Conservation (phyloP, 305 asterid species). For the Fraxinus paxiana region DNA sequence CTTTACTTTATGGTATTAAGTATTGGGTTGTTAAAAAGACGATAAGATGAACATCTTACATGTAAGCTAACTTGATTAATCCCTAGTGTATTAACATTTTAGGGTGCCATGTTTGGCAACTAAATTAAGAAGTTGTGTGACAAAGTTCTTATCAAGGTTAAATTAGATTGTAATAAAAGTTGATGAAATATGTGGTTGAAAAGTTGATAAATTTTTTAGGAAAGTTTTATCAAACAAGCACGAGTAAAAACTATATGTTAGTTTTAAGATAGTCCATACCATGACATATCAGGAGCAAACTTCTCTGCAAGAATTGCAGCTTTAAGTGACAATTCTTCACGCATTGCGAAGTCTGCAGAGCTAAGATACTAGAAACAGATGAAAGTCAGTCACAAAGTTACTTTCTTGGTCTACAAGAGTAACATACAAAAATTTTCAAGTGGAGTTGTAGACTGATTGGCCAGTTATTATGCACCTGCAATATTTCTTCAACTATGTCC, state of each 20-base stretch:
- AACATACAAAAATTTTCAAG: neutral
- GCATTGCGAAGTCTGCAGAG: slow-evolving; percentile 93
- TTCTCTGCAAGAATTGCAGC: slow-evolving; percentile 97
- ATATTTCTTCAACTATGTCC: slow-evolving; percentile 96
- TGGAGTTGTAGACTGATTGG: neutral
- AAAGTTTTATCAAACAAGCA: neutral
- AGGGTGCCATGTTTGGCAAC: neutral
- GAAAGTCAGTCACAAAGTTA: slow-evolving; percentile 25
- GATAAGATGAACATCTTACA: neutral
- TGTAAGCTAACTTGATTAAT: neutral
- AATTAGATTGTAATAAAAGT: neutral
- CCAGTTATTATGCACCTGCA: slow-evolving; percentile 55
- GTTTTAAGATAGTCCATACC: slow-evolving; percentile 47
- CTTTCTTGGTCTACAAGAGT: slow-evolving; percentile 3
- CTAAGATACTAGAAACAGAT: slow-evolving; percentile 72
- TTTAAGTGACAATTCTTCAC: slow-evolving; percentile 87
- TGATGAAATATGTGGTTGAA: neutral
- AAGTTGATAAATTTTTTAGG: neutral
- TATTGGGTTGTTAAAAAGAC: neutral
- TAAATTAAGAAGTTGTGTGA: neutral
- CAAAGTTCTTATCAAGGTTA: neutral
- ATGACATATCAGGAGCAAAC: slow-evolving; percentile 96
- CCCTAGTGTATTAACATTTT: neutral
- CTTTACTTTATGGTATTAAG: neutral
- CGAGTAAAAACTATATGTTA: slow-evolving; percentile 9